Base-by-base conservation (phyloP, 345 rosid genomes). In the Gossypium stocksii region DNA sequence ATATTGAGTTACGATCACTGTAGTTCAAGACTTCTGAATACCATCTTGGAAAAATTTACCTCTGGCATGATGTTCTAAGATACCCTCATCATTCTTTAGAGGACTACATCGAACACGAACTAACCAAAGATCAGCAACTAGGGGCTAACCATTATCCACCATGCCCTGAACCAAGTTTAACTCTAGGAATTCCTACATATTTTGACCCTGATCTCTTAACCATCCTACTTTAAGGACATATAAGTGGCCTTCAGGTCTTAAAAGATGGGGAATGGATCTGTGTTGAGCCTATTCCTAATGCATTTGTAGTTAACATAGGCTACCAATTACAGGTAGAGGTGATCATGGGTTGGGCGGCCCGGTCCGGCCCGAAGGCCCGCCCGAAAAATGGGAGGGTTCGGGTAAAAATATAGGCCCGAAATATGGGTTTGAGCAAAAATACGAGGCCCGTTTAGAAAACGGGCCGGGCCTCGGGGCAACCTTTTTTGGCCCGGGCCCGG, bases 91-190 rank as follows among this genome's bases (percentile, higher is more conserved):
- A 73, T 16, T 77, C 83, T 9, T 67, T 77, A 25, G 9, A 76
- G 52, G 53, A 80, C 29, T 73, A 64, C 60, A 27, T 56, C 11
- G 19, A 20, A 10, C 69, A 57, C n/a, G 61, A 62, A 34, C 53
- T 76, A 43, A 67, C 56, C 20, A 49, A 53, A 73, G 64, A 14
- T 11, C 60, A n/a, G 34, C 7, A 72, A 15, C 19, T 77, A 60
- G 27, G 54, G 9, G 38, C 77, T 8, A 79, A 83, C 51, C 12
- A 74, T 76, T 76, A 78, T 53, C 84, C 82, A 1, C 77, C 87
- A 7, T 82, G 82, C 61, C 84, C 82, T 9, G 71, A 84, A n/a
- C 85, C 85, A 60, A 79, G 79, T 23, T 70, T 84, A 70, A 72
- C 80, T 62, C 56, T 82, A 9, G 85, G 84, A 61, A 1, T 76